Conservation (phyloP, 495 filamentous ascomycete species). For the Melanomma pulvis-pyrius region DNA sequence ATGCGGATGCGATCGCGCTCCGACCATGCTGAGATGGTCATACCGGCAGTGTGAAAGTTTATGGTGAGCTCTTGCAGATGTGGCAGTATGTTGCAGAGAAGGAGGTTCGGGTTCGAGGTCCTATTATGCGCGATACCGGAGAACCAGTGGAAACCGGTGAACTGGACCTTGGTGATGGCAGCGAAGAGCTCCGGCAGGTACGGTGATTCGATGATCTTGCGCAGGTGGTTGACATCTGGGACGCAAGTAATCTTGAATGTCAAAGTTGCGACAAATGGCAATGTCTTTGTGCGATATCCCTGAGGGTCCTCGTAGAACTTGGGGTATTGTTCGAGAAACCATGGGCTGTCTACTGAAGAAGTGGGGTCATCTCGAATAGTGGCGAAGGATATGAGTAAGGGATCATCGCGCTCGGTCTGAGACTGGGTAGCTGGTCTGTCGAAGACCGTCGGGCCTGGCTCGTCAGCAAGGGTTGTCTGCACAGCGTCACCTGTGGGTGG, state of each 20-base stretch:
- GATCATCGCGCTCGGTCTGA: too few species aligned
- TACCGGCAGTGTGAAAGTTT: slow-evolving; percentile 9
- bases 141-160: slow-evolving; percentile 20
- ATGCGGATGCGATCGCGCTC: slow-evolving; percentile 3
- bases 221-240: background rate
- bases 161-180: background rate
- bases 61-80: slow-evolving; percentile 10
- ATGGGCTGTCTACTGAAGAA: background rate
- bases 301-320: background rate
- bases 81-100: background rate
- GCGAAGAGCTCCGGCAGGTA: background rate
- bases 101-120: background rate
- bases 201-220: background rate
- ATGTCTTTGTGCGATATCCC: background rate
- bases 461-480: too few species aligned
- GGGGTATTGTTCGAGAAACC: background rate
- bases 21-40: background rate
- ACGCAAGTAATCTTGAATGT: background rate
- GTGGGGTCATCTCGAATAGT: background rate
- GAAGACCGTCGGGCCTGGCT: too few species aligned
- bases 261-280: background rate
- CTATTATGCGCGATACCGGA: slow-evolving; percentile 6
- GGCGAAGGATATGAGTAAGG: background rate
- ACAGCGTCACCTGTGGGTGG: too few species aligned
- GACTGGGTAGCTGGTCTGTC: too few species aligned